Base-by-base conservation (phyloP, 1,284 basidiomycete species). In the Ceratobasidium sp. region DNA sequence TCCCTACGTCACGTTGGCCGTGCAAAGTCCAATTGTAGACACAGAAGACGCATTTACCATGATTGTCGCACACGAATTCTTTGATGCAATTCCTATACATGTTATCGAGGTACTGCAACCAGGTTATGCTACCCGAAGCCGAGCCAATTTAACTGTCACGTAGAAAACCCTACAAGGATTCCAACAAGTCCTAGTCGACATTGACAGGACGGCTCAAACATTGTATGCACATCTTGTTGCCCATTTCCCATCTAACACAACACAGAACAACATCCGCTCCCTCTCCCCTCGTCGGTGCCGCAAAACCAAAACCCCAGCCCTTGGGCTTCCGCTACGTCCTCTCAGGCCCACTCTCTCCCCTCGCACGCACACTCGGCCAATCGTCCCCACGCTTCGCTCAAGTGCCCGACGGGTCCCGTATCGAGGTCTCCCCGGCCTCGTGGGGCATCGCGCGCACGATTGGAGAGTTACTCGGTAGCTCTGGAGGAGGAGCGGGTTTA, bases 1-100 rank as follows among this genome's bases (percentile, higher is more conserved):
- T 6, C 58, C 38, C 20, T 42, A 43, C 56, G 42, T 58, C 73
- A 72, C 25, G 17, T 17, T 55, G 22, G 32, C 34, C 10, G 35
- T 40, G 15, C 4, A 34, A n/a, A 25, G 13, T 27, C 42, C 8
- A 47, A 15, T 25, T 56, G 35, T 50, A 40, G 81, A 82, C 69
- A 77, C 81, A 34, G 83, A 86, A 17, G 81, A 67, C 29, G n/a
- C 80, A 45, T 98, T 90, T 78, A 97, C 94, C 0, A 88, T 98
- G 81, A 78, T 97, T 22, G 80, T 98, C 6, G 97, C 96, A 0
- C 96, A 99, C 77, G 97, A 99, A 77, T 98, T 99, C 80, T 98
- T 99, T 73, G 97, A 99, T 76, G 96, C 96, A 0, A 82, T 99
- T 56, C 96, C 96, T 0, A 89, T 98, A 56, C 93, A 98, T 77